phyloP scores from a whole-genome alignment of 2,329 filamentous ascomycete genomes.

The Knoxdaviesia capensis region DNA sequence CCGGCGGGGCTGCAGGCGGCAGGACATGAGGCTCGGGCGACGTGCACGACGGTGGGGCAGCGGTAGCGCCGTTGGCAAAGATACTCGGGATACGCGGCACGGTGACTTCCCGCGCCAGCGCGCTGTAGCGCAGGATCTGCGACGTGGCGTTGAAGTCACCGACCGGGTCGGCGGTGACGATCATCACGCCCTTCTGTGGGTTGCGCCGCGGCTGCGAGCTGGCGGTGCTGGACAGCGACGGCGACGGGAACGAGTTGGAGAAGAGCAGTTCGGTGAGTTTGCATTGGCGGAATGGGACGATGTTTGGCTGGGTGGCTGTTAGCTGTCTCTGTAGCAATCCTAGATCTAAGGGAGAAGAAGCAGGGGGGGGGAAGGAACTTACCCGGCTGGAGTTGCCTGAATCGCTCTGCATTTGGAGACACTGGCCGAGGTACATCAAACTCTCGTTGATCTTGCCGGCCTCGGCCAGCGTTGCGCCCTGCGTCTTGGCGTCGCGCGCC shows the following conservation, averaged over 20 bases:
- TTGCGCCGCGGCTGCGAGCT: conserved; percentile 28
- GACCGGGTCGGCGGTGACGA: conserved; percentile 80
- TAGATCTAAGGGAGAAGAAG: conserved; percentile 1
- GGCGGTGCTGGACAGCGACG: conserved; percentile 22
- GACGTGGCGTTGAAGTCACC: conserved; percentile 95
- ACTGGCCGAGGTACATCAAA: conserved; percentile 94
- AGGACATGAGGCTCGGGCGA: conserved; percentile 3
- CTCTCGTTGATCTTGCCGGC: conserved; percentile 98
- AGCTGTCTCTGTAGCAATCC: conserved; percentile 2
- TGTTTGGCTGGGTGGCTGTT: conserved; percentile 31
- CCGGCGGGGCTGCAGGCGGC: conserved; percentile 6
- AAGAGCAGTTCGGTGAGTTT: conserved; percentile 73
- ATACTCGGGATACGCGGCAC: conserved; percentile 76
- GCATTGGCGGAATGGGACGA: conserved; percentile 66
- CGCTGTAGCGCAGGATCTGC: conserved; percentile 87
- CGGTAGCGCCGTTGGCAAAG: conserved; percentile 15
- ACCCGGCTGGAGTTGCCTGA: conserved; percentile 55
- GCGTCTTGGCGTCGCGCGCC: conserved; percentile 81
- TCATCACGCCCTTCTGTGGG: conserved; percentile 83
- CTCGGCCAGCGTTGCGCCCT: conserved; percentile 78
- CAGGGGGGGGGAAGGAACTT: conserved; percentile 7
- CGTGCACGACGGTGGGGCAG: conserved; percentile 3
- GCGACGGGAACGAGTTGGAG: conserved; percentile 67
- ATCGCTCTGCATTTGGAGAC: conserved; percentile 85
- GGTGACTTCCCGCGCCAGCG: conserved; percentile 79